Percentiles rank a stretch among this genome's conserved stretches.
Conservation (phyloP, 2,329 filamentous ascomycete species). For the Didymosphaeria variabile region DNA sequence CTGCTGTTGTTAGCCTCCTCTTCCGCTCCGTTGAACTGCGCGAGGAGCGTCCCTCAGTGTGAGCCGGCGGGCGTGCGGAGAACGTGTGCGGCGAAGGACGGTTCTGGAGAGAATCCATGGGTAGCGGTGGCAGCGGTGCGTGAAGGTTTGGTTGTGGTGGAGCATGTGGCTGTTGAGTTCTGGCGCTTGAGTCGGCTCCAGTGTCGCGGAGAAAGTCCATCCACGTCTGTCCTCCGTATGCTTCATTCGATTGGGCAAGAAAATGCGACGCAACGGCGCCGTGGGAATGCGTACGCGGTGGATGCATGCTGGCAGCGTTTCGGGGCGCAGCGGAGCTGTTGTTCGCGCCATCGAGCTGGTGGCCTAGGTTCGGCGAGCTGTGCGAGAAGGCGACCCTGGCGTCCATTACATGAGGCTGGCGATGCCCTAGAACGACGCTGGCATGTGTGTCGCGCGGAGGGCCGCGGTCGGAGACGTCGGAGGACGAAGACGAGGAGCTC, state of each 20-base stretch:
- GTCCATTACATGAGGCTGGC: constrained; percentile 4
- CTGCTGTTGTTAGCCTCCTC: constrained; percentile 45
- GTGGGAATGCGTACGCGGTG: constrained; percentile 23
- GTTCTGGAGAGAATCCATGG: constrained; percentile 10
- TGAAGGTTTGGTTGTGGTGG: constrained; percentile 12
- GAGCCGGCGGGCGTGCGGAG: constrained; percentile 29
- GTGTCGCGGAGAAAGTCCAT: constrained; percentile 44
- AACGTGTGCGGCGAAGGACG: constrained; percentile 26
- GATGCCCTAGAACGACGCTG: background rate
- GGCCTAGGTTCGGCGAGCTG: constrained; percentile 26
- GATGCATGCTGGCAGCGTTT: constrained; percentile 10
- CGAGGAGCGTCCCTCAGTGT: constrained; percentile 27
- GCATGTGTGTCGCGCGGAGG: constrained; percentile 1
- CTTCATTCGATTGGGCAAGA: constrained; percentile 30
- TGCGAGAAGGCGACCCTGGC: constrained; percentile 23
- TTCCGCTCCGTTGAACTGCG: constrained; percentile 43
- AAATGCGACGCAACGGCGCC: constrained; percentile 41
- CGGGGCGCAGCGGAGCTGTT: constrained; percentile 18
- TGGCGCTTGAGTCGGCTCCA: constrained; percentile 27
- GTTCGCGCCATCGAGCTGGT: constrained; percentile 23
- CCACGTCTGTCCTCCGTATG: constrained; percentile 45
- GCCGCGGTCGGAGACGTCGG: constrained; percentile 4
- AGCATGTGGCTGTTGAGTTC: constrained; percentile 15
- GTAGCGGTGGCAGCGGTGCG: constrained; percentile 18
- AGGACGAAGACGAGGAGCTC: constrained; percentile 12